Conservation (phyloP, 1,284 basidiomycete species). For the Chiua sp. region DNA sequence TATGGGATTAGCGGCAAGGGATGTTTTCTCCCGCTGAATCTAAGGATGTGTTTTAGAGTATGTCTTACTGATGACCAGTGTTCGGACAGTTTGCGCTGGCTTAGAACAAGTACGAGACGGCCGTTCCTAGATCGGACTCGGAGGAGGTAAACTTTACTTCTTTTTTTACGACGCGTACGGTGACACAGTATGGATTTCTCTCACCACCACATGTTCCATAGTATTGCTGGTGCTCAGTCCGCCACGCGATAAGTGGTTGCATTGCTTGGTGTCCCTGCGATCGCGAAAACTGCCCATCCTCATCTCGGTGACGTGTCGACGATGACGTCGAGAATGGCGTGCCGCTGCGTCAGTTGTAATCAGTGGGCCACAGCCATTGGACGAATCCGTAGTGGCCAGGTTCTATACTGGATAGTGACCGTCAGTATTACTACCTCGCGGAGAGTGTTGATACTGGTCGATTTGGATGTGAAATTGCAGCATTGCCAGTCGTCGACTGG, state of each 20-base stretch:
- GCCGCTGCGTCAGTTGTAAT: no score
- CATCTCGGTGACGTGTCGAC: slow-evolving; percentile 56
- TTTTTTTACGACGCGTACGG: neutral
- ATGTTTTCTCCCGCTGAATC: no score
- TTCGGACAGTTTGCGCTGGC: slow-evolving; percentile 56
- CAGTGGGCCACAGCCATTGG: slow-evolving; percentile 66
- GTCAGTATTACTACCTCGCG: no score
- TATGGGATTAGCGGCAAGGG: no score
- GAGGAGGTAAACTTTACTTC: slow-evolving; percentile 62
- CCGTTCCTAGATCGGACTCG: slow-evolving; percentile 51
- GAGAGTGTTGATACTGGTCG: slow-evolving; percentile 69
- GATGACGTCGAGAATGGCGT: no score
- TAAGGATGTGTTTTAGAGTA: slow-evolving; percentile 43
- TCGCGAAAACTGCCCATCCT: slow-evolving; percentile 44
- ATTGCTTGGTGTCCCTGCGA: no score
- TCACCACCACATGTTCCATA: slow-evolving; percentile 46
- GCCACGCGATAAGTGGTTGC: no score
- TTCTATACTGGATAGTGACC: no score
- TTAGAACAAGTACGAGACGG: slow-evolving; percentile 45
- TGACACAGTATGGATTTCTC: slow-evolving; percentile 40
- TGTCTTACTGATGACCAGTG: slow-evolving; percentile 69
- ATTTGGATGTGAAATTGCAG: slow-evolving; percentile 73
- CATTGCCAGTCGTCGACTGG: no score
- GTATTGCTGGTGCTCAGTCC: slow-evolving; percentile 50
- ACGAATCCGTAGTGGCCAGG: slow-evolving; percentile 71